Conservation (phyloP, 495 filamentous ascomycete species). For the Podospora pseudocomata region DNA sequence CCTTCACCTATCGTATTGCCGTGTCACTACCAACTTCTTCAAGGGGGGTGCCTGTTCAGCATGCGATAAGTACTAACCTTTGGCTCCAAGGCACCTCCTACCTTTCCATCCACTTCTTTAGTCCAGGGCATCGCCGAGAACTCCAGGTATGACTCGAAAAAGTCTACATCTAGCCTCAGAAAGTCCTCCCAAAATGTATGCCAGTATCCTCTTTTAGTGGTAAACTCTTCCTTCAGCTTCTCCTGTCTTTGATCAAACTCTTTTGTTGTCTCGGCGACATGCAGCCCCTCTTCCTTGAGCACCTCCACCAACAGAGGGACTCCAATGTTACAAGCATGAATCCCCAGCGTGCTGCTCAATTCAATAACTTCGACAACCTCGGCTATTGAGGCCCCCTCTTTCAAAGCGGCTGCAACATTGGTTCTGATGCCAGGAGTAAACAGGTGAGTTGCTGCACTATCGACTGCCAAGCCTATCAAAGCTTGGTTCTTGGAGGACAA, state of each 20-base stretch:
- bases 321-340: constrained; percentile 46
- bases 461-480: constrained; percentile 38
- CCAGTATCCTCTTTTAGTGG: constrained; percentile 43
- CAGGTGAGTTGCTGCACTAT: constrained; percentile 39
- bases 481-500: constrained; percentile 40
- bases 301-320: constrained; percentile 43
- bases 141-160: constrained; percentile 44
- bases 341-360: constrained; percentile 38
- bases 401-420: constrained; percentile 30
- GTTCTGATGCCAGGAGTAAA: constrained; percentile 36
- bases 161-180: constrained; percentile 40
- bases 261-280: constrained; percentile 24
- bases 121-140: constrained; percentile 39
- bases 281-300: constrained; percentile 35
- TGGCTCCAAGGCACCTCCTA: constrained; percentile 34
- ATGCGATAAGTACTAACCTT: constrained; percentile 25
- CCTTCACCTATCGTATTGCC: constrained; percentile 31
- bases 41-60: too few relatives aligned
- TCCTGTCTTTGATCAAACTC: constrained; percentile 29
- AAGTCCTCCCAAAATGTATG: constrained; percentile 45
- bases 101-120: constrained; percentile 22
- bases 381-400: constrained; percentile 32
- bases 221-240: constrained; percentile 31
- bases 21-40: constrained; percentile 1
- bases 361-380: constrained; percentile 43